Conservation (phyloP, 441 rosid genomes). For the Populus hybrid region DNA sequence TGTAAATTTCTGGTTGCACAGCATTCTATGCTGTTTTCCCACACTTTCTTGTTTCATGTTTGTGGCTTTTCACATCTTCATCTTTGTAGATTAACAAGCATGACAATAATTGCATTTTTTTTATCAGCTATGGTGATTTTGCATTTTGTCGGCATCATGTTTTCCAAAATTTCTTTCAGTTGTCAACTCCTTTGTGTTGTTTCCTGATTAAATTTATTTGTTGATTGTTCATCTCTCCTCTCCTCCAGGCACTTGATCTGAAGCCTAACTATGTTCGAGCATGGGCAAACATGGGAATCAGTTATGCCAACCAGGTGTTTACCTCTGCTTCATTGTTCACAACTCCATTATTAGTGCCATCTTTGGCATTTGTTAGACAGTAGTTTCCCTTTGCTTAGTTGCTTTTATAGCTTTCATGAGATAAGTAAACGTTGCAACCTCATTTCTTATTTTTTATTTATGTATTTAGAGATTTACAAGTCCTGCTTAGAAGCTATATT, state of each 20-base stretch:
- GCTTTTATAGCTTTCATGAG: background rate
- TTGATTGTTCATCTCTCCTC: constrained; percentile 11
- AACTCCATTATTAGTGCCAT: background rate
- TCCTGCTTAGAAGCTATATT: background rate
- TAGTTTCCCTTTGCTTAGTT: background rate
- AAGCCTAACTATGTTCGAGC: constrained; percentile 99
- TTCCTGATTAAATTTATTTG: background rate
- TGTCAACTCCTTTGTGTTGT: background rate
- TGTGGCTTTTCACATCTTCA: background rate
- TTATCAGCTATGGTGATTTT: background rate
- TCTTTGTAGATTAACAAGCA: background rate
- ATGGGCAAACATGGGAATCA: constrained; percentile 99
- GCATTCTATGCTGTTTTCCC: background rate
- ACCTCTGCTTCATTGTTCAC: constrained; percentile 1
- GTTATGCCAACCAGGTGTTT: constrained; percentile 95
- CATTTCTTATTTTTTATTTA: too few species aligned
- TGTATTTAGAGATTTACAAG: background rate
- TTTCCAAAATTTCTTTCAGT: background rate
- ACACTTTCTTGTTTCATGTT: background rate
- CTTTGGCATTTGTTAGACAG: background rate
- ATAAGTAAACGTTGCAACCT: background rate
- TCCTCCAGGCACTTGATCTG: constrained; percentile 86
- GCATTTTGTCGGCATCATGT: background rate
- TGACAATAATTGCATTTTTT: background rate
- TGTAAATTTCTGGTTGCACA: background rate